Conservation (phyloP, 1,284 basidiomycete genomes). For the Takashimella tepidaria region DNA sequence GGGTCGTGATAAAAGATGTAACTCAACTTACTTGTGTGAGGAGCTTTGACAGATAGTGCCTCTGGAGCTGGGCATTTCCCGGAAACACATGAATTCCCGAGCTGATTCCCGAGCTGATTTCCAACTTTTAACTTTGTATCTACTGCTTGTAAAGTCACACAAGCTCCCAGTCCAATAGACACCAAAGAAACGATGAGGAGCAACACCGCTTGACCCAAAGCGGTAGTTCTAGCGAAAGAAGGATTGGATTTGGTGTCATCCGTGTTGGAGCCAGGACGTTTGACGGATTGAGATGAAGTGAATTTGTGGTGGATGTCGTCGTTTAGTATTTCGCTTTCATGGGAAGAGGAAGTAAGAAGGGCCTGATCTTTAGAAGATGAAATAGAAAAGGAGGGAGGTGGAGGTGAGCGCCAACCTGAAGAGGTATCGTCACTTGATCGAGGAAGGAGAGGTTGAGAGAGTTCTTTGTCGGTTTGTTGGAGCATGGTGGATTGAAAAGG, state of each 20-base stretch:
- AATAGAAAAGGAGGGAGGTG: not conserved
- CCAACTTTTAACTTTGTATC: too few relatives aligned
- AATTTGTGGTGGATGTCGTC: not conserved
- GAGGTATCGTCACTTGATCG: not conserved
- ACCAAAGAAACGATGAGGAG: not conserved
- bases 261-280: not conserved
- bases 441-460: not conserved
- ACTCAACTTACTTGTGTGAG: conserved; percentile 3
- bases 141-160: not conserved
- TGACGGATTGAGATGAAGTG: not conserved
- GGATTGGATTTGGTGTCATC: not conserved
- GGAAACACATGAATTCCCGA: not conserved
- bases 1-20: not conserved
- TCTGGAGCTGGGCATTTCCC: not conserved
- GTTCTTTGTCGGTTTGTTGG: too few relatives aligned
- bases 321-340: not conserved
- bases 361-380: not conserved
- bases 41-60: not conserved
- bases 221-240: too few relatives aligned
- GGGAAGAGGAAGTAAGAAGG: not conserved
- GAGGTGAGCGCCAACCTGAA: not conserved
- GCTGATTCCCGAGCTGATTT: too few relatives aligned
- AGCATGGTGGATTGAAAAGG: too few relatives aligned
- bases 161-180: not conserved
- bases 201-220: not conserved